A percentile compares a stretch with the other conserved stretches of the same genome.
Evolutionary conservation across 192 early-diverging fungal genomes (phyloP).

Genomic region (Mortierella alpina): DNA sequence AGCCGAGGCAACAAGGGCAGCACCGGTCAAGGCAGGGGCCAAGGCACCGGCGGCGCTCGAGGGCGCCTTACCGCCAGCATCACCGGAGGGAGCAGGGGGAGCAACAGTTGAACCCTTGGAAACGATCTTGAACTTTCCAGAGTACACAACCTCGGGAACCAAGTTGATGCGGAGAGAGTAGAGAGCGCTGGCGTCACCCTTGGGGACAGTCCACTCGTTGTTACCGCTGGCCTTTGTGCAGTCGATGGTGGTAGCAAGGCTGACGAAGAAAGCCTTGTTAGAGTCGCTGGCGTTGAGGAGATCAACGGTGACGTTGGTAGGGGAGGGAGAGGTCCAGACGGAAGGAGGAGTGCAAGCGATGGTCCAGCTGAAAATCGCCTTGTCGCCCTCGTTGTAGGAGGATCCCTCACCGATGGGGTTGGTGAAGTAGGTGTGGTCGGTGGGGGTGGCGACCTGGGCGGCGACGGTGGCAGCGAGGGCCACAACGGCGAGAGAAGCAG

Average conservation of each 20-base stretch:
- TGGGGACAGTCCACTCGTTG: slow-evolving; percentile 24
- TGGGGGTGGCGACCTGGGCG: slow-evolving; percentile 13
- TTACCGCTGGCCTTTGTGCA: slow-evolving; percentile 18
- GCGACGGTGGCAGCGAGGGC: slow-evolving; percentile 14
- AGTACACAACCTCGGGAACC: slow-evolving; percentile 7
- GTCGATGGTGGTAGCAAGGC: slow-evolving; percentile 12
- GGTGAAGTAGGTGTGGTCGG: slow-evolving; percentile 33
- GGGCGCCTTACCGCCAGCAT: not conserved
- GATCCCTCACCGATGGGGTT: slow-evolving; percentile 10
- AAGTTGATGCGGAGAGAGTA: slow-evolving; percentile 39
- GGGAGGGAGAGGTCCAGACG: not conserved
- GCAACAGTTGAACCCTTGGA: not conserved
- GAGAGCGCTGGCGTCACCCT: not conserved
- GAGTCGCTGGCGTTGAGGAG: slow-evolving; percentile 34
- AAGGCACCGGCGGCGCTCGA: slow-evolving; percentile 5
- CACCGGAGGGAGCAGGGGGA: not conserved
- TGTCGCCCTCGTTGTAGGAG: slow-evolving; percentile 13
- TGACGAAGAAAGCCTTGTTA: slow-evolving; percentile 22
- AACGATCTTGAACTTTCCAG: slow-evolving; percentile 31
- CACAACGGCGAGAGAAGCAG: slow-evolving; percentile 16
- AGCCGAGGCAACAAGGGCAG: slow-evolving; percentile 11
- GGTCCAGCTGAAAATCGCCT: slow-evolving; percentile 28
- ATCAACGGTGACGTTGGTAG: slow-evolving; percentile 21
- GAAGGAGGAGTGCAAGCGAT: slow-evolving; percentile 24
- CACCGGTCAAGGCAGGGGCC: not conserved